Conservation (phyloP, 2,329 filamentous ascomycete species). For the Cladosporium sphaerospermum region DNA sequence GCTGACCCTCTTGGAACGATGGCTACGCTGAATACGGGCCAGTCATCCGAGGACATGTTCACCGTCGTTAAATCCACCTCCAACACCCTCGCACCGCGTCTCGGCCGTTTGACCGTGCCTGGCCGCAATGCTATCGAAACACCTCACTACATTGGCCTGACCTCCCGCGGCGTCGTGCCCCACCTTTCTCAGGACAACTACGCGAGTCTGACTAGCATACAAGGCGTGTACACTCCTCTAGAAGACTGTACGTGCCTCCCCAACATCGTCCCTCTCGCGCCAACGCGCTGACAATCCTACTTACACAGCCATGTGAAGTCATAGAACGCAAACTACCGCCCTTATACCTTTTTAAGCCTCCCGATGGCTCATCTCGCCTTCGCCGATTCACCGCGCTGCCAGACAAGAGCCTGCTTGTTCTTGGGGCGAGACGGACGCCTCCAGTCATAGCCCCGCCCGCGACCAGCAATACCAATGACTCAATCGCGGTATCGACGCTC, state of each 20-base stretch:
- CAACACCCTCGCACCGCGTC: slow-evolving; percentile 48
- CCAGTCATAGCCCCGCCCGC: slow-evolving; percentile 64
- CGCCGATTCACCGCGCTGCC: slow-evolving; percentile 72
- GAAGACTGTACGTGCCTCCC: slow-evolving; percentile 73
- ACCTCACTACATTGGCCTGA: slow-evolving; percentile 72
- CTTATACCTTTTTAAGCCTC: slow-evolving; percentile 43
- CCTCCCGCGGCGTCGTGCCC: slow-evolving; percentile 77
- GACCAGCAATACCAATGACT: slow-evolving; percentile 47
- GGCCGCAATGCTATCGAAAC: slow-evolving; percentile 66
- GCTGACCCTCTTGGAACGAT: background rate
- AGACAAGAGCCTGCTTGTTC: slow-evolving; percentile 57
- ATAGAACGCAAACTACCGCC: slow-evolving; percentile 54
- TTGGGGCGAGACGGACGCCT: slow-evolving; percentile 72
- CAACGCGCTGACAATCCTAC: slow-evolving; percentile 32
- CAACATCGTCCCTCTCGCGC: slow-evolving; percentile 5
- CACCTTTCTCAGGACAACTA: slow-evolving; percentile 86
- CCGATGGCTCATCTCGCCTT: slow-evolving; percentile 51
- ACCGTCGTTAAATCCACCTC: slow-evolving; percentile 34
- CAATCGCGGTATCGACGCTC: slow-evolving; percentile 75
- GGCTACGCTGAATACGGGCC: slow-evolving; percentile 12
- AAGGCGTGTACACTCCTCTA: slow-evolving; percentile 70
- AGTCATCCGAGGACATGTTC: slow-evolving; percentile 38
- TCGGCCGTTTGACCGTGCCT: slow-evolving; percentile 60
- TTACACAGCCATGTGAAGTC: slow-evolving; percentile 45
- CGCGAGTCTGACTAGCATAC: slow-evolving; percentile 56